Conservation (phyloP, 345 rosid species). For the Hibiscus syriacus region DNA sequence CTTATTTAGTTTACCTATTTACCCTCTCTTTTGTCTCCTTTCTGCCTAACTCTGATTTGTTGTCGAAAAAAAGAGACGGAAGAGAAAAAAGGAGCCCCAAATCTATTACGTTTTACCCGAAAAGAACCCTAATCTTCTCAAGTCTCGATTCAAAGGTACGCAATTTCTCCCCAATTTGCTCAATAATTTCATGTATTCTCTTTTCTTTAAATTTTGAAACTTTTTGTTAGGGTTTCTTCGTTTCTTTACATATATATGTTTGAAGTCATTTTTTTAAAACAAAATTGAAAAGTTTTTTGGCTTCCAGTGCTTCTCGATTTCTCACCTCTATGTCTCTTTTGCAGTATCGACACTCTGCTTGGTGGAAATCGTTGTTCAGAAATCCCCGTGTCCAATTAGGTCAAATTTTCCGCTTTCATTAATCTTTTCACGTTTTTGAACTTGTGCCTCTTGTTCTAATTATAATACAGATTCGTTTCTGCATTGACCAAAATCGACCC, state of each 20-base stretch:
- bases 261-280: too few relatives aligned
- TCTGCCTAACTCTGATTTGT: neutral
- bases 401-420: neutral
- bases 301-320: neutral
- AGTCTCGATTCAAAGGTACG: neutral
- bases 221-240: constrained; percentile 2
- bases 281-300: neutral
- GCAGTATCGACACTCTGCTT: neutral
- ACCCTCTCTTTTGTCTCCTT: neutral
- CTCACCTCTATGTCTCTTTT: neutral
- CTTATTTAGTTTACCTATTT: neutral
- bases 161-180: neutral
- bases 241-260: too few relatives aligned
- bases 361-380: neutral
- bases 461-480: neutral
- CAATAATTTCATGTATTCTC: neutral
- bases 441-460: neutral
- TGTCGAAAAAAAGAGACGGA: neutral
- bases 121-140: neutral
- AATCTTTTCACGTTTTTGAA: neutral
- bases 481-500: neutral
- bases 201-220: too few relatives aligned
- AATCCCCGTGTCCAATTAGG: neutral
- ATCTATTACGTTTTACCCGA: neutral
- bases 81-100: neutral